These are phyloP conservation scores for Bisporella sp. DNA, from an alignment of 2,329 filamentous ascomycete species.

Conservation along the genomic window DNA sequence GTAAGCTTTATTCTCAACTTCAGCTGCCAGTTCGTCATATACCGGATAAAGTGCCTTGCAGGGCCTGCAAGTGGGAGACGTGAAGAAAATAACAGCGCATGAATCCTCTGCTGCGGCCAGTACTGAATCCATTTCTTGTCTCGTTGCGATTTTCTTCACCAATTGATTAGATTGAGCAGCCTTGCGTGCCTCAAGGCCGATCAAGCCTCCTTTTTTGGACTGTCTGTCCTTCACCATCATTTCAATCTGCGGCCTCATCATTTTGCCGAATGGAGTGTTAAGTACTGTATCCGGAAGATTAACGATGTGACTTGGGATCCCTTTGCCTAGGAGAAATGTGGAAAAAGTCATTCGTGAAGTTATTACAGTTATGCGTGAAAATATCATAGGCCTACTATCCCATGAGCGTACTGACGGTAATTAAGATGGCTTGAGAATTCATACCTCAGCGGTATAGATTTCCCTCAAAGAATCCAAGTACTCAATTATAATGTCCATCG, in stretches of 20 bases:
- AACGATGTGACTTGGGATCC: constrained; percentile 81
- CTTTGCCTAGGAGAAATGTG: constrained; percentile 81
- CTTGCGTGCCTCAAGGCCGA: constrained; percentile 21
- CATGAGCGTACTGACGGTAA: not conserved
- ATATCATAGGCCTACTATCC: constrained; percentile 69
- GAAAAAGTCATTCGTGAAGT: constrained; percentile 91
- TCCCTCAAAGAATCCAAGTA: constrained; percentile 78
- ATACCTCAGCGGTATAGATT: constrained; percentile 74
- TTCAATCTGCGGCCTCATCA: constrained; percentile 74
- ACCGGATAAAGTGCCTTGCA: constrained; percentile 78
- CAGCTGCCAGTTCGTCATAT: constrained; percentile 72
- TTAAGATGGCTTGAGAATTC: not conserved
- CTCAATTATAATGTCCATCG: constrained; percentile 75
- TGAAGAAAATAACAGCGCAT: constrained; percentile 85
- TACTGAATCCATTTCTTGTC: constrained; percentile 52
- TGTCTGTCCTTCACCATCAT: constrained; percentile 53
- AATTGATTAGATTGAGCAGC: constrained; percentile 29
- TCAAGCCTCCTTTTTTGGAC: constrained; percentile 30
- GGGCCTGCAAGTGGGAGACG: constrained; percentile 76
- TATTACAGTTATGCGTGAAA: constrained; percentile 92
- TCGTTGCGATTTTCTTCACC: constrained; percentile 55
- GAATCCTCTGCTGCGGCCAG: constrained; percentile 54
- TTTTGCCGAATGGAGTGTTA: constrained; percentile 78
- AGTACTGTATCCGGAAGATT: constrained; percentile 81
- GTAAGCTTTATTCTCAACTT: constrained; percentile 58